These are phyloP conservation scores for Cucumis melo DNA, from an alignment of 306 rosid genomes.

Conservation along the genomic window DNA sequence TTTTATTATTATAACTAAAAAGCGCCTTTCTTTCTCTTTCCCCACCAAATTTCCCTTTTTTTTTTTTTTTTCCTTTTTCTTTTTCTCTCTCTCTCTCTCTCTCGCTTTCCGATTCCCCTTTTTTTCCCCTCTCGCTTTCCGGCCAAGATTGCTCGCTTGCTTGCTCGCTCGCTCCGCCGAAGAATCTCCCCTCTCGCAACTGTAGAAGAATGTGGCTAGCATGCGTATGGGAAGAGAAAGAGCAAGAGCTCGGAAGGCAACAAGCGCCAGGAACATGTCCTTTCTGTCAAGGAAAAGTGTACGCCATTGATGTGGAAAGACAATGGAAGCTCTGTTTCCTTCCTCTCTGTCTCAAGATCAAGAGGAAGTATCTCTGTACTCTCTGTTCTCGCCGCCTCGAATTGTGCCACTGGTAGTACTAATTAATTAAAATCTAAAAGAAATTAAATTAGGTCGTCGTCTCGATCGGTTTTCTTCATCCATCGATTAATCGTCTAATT, in stretches of 20 bases:
- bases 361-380: conserved; percentile 69
- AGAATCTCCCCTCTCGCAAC: not conserved
- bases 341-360: conserved; percentile 67
- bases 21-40: not conserved
- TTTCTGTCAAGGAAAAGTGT: conserved; percentile 69
- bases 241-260: conserved; percentile 60
- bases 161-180: not conserved
- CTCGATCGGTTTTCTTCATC: not conserved
- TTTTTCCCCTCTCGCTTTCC: not conserved
- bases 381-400: conserved; percentile 61
- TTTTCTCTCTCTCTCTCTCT: too few relatives aligned
- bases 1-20: too few relatives aligned
- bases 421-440: too few relatives aligned
- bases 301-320: conserved; percentile 59
- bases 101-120: not conserved
- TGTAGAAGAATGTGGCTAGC: conserved; percentile 46
- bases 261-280: conserved; percentile 85
- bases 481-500: not conserved
- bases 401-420: conserved; percentile 17
- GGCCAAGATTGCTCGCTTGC: too few relatives aligned
- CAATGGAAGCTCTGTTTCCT: conserved; percentile 50
- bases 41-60: not conserved
- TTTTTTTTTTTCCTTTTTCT: not conserved
- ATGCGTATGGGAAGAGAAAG: conserved; percentile 50
- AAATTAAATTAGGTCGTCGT: not conserved